Percentiles rank a stretch among this genome's conserved stretches.
These are phyloP conservation scores for Aspergillus sparsus DNA, from an alignment of 495 filamentous ascomycete species.

Conservation along the genomic window DNA sequence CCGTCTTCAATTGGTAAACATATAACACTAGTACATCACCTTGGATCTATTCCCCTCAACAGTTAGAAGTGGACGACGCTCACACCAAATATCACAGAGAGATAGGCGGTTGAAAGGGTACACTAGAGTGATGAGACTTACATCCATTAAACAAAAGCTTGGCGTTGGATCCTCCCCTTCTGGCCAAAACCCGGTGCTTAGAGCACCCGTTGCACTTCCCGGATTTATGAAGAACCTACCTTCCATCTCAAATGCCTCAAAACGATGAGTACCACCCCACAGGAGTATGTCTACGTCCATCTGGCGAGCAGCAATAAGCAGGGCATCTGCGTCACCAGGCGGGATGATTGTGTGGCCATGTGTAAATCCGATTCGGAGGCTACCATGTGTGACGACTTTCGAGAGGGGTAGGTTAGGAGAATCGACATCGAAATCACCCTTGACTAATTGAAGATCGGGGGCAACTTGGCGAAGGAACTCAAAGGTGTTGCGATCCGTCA, in stretches of 20 bases:
- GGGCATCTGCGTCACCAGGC: slow-evolving; percentile 82
- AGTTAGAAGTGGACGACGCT: neutral
- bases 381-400: slow-evolving; percentile 93
- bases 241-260: slow-evolving; percentile 98
- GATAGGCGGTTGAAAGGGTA: too few species aligned
- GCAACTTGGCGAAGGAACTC: slow-evolving; percentile 90
- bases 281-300: slow-evolving; percentile 96
- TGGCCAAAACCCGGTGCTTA: slow-evolving; percentile 69
- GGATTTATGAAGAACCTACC: slow-evolving; percentile 99
- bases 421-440: slow-evolving; percentile 91
- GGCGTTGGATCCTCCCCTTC: slow-evolving; percentile 82
- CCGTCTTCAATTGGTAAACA: slow-evolving; percentile 93
- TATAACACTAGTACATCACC: slow-evolving; percentile 96
- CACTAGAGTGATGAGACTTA: slow-evolving; percentile 51
- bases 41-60: slow-evolving; percentile 67
- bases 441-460: slow-evolving; percentile 93
- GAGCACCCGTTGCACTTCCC: slow-evolving; percentile 87
- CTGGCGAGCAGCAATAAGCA: slow-evolving; percentile 90
- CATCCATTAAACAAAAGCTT: slow-evolving; percentile 99
- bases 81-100: neutral
- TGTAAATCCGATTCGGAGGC: slow-evolving; percentile 90
- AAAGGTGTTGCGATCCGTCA: slow-evolving; percentile 92
- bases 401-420: slow-evolving; percentile 86
- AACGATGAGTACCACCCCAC: slow-evolving; percentile 96
- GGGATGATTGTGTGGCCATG: slow-evolving; percentile 96